Evolutionary conservation across 139 green algal species (phyloP), one percentile per base, ranked within the genome.

Genomic region (Coccomyxa sp.): DNA sequence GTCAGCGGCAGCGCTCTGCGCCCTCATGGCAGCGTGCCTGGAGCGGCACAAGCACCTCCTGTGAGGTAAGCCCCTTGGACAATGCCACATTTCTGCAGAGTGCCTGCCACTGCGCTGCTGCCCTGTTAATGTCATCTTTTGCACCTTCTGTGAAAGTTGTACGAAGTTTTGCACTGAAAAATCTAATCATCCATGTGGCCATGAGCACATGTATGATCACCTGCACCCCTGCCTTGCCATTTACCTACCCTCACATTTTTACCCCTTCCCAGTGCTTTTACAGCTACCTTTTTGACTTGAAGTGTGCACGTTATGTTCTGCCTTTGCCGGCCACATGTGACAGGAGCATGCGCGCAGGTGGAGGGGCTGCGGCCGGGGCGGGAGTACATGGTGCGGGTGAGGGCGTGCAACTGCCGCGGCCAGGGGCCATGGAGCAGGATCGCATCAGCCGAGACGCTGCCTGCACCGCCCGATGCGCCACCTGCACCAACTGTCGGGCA

Each of bases 331-430:
- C 38, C 38, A 51, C 38, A 51, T 95, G 30, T 18, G 45, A 13
- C 82, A 88, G 0, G 91, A 90, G 13, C 82, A 83, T 4, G 76
- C 71, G 27, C 27, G 25, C 57, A 93, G 88, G 89, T 94, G 38
- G 85, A 85, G 45, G 84, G 83, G 0, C 74, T 94, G 78, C 86
- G 87, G 4, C 88, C 91, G 13, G 90, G 90, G 4, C 78, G 88
- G 13, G 83, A 79, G 13, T 94, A 94, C 28, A 87, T 86, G 16
- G 83, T 89, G 38, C 77, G 90, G 13, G 79, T 94, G 13, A 85
- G 92, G 0, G 82, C 90, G 15, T 83, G 90, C 82, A 95, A 93
- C 81, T 59, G 76, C 32, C 82, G 81, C n/a, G 92, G 91, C 74
- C 83, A 77, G 58, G 86, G 89, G 1, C 58, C 83, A 10, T 92